A percentile compares a stretch with the other conserved stretches of the same genome.
Evolutionary conservation across 2,329 filamentous ascomycete genomes (phyloP).

Genomic region (Penicillium carneum): DNA sequence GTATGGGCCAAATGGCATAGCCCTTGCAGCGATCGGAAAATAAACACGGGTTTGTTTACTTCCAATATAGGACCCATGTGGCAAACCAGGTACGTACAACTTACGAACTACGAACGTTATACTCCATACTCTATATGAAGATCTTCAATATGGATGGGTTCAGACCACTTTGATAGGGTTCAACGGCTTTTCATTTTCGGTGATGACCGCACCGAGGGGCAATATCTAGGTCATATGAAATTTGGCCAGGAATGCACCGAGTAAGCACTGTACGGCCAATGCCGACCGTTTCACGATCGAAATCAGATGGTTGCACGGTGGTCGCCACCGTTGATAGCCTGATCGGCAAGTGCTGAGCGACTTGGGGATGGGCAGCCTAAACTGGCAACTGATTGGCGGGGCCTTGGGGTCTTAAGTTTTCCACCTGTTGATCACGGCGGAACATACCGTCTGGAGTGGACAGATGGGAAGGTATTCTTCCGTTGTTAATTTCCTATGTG

Average conservation of each 20-base stretch:
- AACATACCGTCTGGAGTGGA: too few species aligned
- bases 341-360: slow-evolving; percentile 32
- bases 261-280: slow-evolving; percentile 23
- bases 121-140: background rate
- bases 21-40: slow-evolving; percentile 20
- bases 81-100: slow-evolving; percentile 4
- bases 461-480: background rate
- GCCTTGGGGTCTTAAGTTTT: slow-evolving; percentile 19
- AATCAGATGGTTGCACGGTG: slow-evolving; percentile 28
- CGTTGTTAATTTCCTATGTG: background rate
- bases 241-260: slow-evolving; percentile 12
- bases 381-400: slow-evolving; percentile 29
- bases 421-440: slow-evolving; percentile 28
- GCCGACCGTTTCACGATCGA: slow-evolving; percentile 36
- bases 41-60: slow-evolving; percentile 8
- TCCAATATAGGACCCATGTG: slow-evolving; percentile 18
- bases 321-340: slow-evolving; percentile 35
- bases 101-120: background rate
- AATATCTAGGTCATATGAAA: slow-evolving; percentile 32
- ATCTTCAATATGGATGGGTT: background rate
- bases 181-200: background rate
- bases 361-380: slow-evolving; percentile 19
- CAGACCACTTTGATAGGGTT: background rate
- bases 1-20: slow-evolving; percentile 11
- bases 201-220: slow-evolving; percentile 3